phyloP scores from a whole-genome alignment of 108 stramenopile species.

The Asterionellopsis glacialis region DNA sequence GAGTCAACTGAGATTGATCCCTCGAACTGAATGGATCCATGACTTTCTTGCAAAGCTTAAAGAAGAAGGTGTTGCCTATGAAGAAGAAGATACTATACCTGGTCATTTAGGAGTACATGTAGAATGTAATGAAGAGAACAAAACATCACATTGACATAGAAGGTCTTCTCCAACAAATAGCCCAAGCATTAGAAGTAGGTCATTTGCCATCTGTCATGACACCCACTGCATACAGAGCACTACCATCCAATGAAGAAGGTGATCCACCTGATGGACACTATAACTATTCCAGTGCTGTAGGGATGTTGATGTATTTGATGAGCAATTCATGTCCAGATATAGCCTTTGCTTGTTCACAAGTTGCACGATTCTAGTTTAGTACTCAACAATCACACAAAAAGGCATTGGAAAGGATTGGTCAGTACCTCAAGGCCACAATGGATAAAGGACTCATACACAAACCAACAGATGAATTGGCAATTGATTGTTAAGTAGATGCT shows the following conservation, averaged over 20 bases:
- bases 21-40: constrained; percentile 41
- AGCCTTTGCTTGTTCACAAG: constrained; percentile 13
- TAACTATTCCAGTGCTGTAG: constrained; percentile 32
- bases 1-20: constrained; percentile 21
- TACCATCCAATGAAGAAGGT: background rate
- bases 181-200: constrained; percentile 22
- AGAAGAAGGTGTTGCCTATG: too few species aligned
- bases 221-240: background rate
- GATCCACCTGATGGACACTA: background rate
- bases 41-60: constrained; percentile 11
- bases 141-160: constrained; percentile 22
- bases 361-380: constrained; percentile 20
- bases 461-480: background rate
- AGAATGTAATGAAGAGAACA: background rate
- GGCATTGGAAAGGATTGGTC: too few species aligned
- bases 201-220: background rate
- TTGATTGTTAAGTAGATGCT: constrained; percentile 37
- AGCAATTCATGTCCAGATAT: constrained; percentile 8
- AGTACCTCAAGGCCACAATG: constrained; percentile 23
- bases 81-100: too few species aligned
- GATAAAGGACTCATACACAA: background rate
- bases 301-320: constrained; percentile 32
- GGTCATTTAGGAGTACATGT: too few species aligned
- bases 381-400: constrained; percentile 5
- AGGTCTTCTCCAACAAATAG: constrained; percentile 27